Evolutionary conservation across 1,139 yeast species (phyloP).

Genomic region (Taphrina betulina): DNA sequence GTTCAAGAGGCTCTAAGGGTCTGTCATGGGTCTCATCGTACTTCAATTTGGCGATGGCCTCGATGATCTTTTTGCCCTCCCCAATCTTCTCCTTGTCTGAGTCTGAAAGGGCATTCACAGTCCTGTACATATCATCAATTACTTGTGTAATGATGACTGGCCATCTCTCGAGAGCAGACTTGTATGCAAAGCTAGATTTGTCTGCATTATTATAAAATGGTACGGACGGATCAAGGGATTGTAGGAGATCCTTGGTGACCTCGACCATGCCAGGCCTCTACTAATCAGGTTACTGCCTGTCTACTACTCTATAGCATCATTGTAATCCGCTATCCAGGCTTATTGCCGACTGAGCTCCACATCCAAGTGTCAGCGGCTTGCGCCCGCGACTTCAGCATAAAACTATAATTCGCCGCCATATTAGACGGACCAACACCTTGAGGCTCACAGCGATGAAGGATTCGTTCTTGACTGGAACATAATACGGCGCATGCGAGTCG

Average conservation of each 20-base stretch:
- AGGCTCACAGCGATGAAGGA: no score
- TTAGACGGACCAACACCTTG: no score
- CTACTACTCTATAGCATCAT: no score
- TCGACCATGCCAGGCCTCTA: background rate
- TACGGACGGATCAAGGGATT: conserved; percentile 8
- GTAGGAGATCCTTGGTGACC: conserved; percentile 9
- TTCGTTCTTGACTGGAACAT: no score
- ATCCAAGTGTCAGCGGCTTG: no score
- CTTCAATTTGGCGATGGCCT: conserved; percentile 44
- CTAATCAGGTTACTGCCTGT: background rate
- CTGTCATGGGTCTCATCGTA: conserved; percentile 44
- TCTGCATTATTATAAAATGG: conserved; percentile 56
- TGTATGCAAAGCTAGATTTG: conserved; percentile 71
- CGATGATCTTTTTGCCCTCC: conserved; percentile 46
- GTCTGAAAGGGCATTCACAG: conserved; percentile 38
- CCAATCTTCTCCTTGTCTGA: conserved; percentile 38
- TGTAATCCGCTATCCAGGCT: no score
- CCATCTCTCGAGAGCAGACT: conserved; percentile 82
- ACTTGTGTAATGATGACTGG: conserved; percentile 68
- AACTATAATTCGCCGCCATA: no score
- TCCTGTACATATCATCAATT: conserved; percentile 57
- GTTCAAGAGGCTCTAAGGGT: conserved; percentile 34
- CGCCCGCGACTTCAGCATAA: no score
- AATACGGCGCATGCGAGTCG: no score
- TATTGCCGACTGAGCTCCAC: no score